Base-by-base conservation (phyloP, 352 stramenopile genomes). In the Globisporangium barbulae region DNA sequence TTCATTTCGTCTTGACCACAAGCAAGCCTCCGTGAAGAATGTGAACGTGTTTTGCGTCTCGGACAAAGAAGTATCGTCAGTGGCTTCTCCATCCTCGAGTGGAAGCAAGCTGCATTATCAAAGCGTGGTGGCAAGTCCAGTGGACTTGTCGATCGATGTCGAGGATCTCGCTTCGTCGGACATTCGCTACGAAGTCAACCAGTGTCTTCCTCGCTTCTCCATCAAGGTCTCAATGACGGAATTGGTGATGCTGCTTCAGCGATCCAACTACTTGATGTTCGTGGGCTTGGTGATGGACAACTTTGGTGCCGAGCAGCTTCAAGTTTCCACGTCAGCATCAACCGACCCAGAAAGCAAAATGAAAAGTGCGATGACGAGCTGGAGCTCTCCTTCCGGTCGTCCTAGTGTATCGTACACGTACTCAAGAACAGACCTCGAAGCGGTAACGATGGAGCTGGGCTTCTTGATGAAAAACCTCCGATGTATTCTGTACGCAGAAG, bases 351-450 rank as follows among this genome's bases (percentile, higher is more conserved):
- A 58, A 21, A 12, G 1, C 8, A 31, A 44, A 31, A 22, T n/a
- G n/a, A 58, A 45, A 5, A n/a, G 42, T 30, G 41, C 45, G 50
- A 12, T 21, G 59, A 19, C 41, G 6, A 13, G 65, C 45, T 42
- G 63, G 44, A 49, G 53, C 25, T 53, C 64, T 25, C 61, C 65
- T 9, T 82, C 77, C 15, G 56, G 79, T 49, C 81, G 84, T n/a
- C 86, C 83, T 6, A 82, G 61, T 21, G 81, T 94, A 45, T 75
- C 60, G 42, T 94, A 94, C 61, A 72, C 81, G 25, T 94, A 94
- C 58, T 77, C 79, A 45, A 74, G 85, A 30, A 69, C 82, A 2
- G 81, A 94, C 66, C 66, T 90, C 39, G 83, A 92, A 39, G 70
- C 71, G 37, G 78, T 84, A 33, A 94, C 86, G 61, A 77, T 94